These are phyloP conservation scores for Apiospora pterosperma DNA, from an alignment of 2,329 filamentous ascomycete species.

Conservation along the genomic window DNA sequence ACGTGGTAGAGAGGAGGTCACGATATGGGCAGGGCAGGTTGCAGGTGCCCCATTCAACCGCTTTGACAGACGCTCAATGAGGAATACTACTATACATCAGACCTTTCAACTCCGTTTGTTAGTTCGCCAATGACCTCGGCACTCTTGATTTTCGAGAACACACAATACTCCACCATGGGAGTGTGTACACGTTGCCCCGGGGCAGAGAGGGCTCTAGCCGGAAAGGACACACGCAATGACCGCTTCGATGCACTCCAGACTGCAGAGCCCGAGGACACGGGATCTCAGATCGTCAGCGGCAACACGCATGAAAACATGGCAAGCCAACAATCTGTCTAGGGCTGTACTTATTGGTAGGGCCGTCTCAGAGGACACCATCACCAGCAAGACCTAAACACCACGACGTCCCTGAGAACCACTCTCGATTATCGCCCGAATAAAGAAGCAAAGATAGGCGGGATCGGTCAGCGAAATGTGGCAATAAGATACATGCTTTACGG, in stretches of 20 bases:
- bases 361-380: neutral
- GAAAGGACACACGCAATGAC: neutral
- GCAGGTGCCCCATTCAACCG: neutral
- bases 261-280: neutral
- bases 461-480: neutral
- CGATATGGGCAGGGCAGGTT: neutral
- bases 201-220: neutral
- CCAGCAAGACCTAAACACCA: neutral
- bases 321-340: neutral
- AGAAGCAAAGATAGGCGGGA: neutral
- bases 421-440: neutral
- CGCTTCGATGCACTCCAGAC: neutral
- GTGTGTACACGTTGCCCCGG: neutral
- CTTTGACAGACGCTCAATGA: neutral
- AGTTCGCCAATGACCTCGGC: neutral
- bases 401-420: neutral
- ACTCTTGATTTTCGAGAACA: neutral
- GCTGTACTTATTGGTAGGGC: neutral
- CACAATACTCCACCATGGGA: neutral
- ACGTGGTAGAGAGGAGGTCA: neutral
- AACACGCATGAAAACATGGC: neutral
- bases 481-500: neutral
- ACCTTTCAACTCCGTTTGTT: neutral
- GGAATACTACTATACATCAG: neutral
- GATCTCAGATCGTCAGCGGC: neutral